These are phyloP conservation scores for Calophaca sinica DNA, from an alignment of 306 rosid species.

Conservation along the genomic window DNA sequence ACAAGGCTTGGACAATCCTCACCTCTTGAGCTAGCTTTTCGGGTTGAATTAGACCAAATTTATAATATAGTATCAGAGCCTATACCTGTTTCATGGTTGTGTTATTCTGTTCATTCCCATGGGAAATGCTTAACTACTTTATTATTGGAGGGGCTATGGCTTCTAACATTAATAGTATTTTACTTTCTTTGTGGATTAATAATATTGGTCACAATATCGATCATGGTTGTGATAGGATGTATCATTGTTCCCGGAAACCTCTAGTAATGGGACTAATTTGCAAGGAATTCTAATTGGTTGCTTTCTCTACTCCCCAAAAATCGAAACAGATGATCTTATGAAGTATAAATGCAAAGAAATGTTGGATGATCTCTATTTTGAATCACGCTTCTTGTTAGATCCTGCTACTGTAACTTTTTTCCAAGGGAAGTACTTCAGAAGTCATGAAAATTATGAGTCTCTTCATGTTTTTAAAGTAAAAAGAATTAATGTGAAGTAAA, in stretches of 20 bases:
- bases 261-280: neutral
- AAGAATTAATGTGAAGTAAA: neutral
- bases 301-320: neutral
- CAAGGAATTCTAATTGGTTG: neutral
- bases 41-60: too few relatives aligned
- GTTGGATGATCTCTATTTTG: neutral
- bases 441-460: neutral
- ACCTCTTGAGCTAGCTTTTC: too few relatives aligned
- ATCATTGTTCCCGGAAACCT: constrained; percentile 13
- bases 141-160: too few relatives aligned
- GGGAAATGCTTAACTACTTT: neutral
- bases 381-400: neutral
- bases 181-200: neutral
- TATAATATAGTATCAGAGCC: too few relatives aligned
- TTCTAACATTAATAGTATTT: neutral
- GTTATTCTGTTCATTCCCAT: too few relatives aligned
- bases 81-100: too few relatives aligned
- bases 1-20: too few relatives aligned
- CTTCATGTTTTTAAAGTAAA: neutral
- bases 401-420: constrained; percentile 14
- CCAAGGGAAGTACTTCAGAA: constrained; percentile 4
- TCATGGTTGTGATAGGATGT: neutral
- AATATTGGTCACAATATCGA: constrained; percentile 4
- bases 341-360: neutral
- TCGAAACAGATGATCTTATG: constrained; percentile 9